Conservation (phyloP, 163 green algal genomes). For the Prototheca stagnorum region DNA sequence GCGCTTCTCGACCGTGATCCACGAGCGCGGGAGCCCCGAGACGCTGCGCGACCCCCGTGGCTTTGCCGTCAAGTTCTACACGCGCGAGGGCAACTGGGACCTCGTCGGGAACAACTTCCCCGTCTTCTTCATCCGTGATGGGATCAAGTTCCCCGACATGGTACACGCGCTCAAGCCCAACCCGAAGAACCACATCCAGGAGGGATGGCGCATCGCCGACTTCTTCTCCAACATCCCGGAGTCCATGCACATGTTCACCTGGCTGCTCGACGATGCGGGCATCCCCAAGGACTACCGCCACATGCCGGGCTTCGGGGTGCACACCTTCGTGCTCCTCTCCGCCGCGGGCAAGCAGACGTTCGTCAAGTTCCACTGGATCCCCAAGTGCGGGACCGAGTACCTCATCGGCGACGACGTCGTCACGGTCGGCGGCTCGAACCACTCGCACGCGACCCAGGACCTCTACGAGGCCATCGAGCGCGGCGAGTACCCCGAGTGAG, state of each 20-base stretch:
- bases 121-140: conserved; percentile 90
- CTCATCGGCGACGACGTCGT: conserved; percentile 69
- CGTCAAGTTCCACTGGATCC: conserved; percentile 93
- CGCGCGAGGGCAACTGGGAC: conserved; percentile 80
- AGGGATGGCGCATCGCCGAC: conserved; percentile 79
- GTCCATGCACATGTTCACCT: conserved; percentile 88
- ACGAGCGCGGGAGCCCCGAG: conserved; percentile 77
- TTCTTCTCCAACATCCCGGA: conserved; percentile 92
- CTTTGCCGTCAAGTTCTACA: conserved; percentile 98
- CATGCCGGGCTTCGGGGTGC: conserved; percentile 86
- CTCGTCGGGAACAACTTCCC: conserved; percentile 86
- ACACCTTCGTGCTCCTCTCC: conserved; percentile 78
- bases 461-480: conserved; percentile 71
- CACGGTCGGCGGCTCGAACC: conserved; percentile 67
- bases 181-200: conserved; percentile 71
- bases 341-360: conserved; percentile 53
- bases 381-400: conserved; percentile 60
- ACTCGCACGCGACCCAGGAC: conserved; percentile 80
- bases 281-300: conserved; percentile 78
- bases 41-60: conserved; percentile 81
- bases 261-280: conserved; percentile 75
- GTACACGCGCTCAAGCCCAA: conserved; percentile 90
- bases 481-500: conserved; percentile 86
- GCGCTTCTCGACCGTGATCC: conserved; percentile 86
- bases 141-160: conserved; percentile 95